A percentile compares a stretch with the other conserved stretches of the same genome.
phyloP scores from a whole-genome alignment of 2,329 filamentous ascomycete species.

The Aureobasidium sp. region DNA sequence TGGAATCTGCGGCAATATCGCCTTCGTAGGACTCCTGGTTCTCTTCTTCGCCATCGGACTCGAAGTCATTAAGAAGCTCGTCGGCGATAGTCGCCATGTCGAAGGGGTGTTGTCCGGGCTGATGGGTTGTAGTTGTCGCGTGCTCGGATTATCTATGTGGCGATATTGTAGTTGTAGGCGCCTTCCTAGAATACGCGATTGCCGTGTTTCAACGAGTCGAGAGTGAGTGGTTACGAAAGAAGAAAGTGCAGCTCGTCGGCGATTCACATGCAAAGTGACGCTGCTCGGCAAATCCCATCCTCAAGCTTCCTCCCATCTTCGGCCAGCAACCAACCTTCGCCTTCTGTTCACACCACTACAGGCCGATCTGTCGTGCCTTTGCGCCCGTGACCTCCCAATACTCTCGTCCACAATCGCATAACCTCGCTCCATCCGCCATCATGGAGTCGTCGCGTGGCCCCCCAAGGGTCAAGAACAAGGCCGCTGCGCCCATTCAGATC shows the following conservation, averaged over 20 bases:
- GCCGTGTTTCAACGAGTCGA: background rate
- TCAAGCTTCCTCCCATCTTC: background rate
- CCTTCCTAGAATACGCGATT: background rate
- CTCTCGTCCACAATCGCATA: background rate
- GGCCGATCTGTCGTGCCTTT: constrained; percentile 1
- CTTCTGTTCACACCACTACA: background rate
- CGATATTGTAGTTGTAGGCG: background rate
- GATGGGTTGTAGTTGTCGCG: background rate
- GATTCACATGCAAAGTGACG: constrained; percentile 10
- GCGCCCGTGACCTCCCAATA: background rate
- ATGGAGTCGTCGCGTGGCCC: constrained; percentile 92
- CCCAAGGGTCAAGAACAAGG: constrained; percentile 98
- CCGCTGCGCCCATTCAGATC: constrained; percentile 73
- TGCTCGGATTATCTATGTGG: background rate
- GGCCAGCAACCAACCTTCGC: background rate
- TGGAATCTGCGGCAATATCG: constrained; percentile 4
- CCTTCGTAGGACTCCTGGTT: constrained; percentile 21
- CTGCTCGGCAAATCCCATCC: background rate
- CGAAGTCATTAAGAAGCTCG: constrained; percentile 86
- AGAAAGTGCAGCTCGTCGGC: background rate
- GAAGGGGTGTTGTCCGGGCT: constrained; percentile 13
- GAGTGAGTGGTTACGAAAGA: background rate
- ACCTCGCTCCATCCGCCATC: constrained; percentile 26
- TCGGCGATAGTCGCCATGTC: constrained; percentile 85
- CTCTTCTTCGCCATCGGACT: constrained; percentile 67